Evolutionary conservation across 768 basidiomycete species (phyloP).

Genomic region (Tulasnella sp.): DNA sequence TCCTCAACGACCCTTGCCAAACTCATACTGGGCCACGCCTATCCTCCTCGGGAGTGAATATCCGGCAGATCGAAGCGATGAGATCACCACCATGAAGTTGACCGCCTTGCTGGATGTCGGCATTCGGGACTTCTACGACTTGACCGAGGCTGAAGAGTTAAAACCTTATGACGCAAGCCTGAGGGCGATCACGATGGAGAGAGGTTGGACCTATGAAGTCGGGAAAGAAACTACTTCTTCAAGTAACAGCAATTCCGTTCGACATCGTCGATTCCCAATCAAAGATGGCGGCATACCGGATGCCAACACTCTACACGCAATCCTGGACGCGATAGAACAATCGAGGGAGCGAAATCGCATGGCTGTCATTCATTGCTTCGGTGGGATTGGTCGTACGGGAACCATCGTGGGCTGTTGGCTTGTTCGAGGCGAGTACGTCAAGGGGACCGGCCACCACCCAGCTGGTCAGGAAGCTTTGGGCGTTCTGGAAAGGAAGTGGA

Average conservation of each 20-base stretch:
- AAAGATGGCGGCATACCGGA: slow-evolving; percentile 2
- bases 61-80: background rate
- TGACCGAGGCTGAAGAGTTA: slow-evolving; percentile 5
- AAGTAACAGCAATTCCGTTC: background rate
- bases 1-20: slow-evolving; percentile 3
- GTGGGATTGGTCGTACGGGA: background rate
- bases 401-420: slow-evolving; percentile 8
- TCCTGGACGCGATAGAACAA: background rate
- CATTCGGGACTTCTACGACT: slow-evolving; percentile 7
- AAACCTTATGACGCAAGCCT: background rate
- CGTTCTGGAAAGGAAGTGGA: slow-evolving; percentile 4
- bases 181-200: background rate
- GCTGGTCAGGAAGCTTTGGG: slow-evolving; percentile 5
- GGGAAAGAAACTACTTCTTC: background rate
- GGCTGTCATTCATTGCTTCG: slow-evolving; percentile 4
- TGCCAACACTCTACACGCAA: background rate
- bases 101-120: slow-evolving; percentile 1
- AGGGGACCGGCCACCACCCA: background rate
- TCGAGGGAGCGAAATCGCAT: background rate
- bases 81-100: background rate
- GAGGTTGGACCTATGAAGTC: background rate
- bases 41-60: slow-evolving; percentile 10
- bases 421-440: background rate
- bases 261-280: slow-evolving; percentile 4
- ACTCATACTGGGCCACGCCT: slow-evolving; percentile 11